Percentiles rank a stretch among this genome's conserved stretches.
Conservation (phyloP, 352 stramenopile genomes). For the Phytopythium litorale region DNA sequence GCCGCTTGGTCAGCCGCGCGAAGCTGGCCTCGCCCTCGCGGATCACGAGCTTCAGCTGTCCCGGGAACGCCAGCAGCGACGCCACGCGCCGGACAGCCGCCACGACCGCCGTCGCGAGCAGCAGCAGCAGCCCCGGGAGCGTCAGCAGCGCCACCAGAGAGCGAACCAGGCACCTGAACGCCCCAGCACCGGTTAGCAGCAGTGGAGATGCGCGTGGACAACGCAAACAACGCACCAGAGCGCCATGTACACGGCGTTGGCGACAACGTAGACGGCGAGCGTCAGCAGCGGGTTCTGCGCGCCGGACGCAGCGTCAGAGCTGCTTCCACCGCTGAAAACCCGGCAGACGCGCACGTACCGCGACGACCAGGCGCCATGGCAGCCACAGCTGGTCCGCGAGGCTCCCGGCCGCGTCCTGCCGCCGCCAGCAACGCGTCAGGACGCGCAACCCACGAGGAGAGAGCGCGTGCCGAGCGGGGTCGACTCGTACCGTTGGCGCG, state of each 20-base stretch:
- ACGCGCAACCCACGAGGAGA: neutral
- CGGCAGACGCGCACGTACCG: slow-evolving; percentile 28
- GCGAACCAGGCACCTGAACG: slow-evolving; percentile 36
- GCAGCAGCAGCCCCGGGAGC: slow-evolving; percentile 43
- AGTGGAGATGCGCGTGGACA: too few relatives aligned
- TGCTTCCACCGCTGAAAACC: neutral
- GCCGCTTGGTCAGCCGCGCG: slow-evolving; percentile 59
- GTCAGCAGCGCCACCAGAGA: slow-evolving; percentile 47
- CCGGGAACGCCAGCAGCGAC: slow-evolving; percentile 64
- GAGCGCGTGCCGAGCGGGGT: neutral
- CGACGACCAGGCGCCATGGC: slow-evolving; percentile 53
- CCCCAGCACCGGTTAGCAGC: neutral
- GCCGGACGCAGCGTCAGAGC: neutral
- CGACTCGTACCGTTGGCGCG: neutral
- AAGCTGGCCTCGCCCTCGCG: slow-evolving; percentile 80
- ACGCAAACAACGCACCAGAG: slow-evolving; percentile 25
- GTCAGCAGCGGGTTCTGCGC: slow-evolving; percentile 50
- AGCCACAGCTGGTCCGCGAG: slow-evolving; percentile 71
- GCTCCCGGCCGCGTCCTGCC: slow-evolving; percentile 13
- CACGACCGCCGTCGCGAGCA: slow-evolving; percentile 30
- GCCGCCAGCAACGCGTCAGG: neutral
- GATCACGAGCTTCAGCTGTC: slow-evolving; percentile 72
- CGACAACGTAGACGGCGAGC: slow-evolving; percentile 40
- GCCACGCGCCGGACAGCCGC: slow-evolving; percentile 42
- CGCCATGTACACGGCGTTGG: slow-evolving; percentile 58